Evolutionary conservation across 768 basidiomycete species (phyloP), one percentile per base, ranked within the genome.

Genomic region (Lactifluus pinguis): DNA sequence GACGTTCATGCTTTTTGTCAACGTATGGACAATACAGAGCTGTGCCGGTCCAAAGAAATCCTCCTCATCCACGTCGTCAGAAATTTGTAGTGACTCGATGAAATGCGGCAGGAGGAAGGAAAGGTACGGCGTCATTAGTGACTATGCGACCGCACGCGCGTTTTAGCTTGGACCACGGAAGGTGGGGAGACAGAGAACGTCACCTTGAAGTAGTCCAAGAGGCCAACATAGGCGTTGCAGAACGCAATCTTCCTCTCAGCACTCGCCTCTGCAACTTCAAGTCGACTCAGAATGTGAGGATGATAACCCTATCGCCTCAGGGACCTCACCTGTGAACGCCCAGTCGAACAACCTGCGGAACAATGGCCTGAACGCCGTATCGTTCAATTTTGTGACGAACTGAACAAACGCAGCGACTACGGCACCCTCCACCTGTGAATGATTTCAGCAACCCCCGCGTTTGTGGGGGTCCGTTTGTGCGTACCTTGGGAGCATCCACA

Each of bases 261-360:
- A 15, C 69, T 67, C 32, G 65, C 63, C 36, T 72, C 70, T n/a
- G 67, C 55, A 29, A 65, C 65, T 36, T 60, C n/a, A 57, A 19
- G 64, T 64, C 49, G 36, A 42, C 13, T 38, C 29, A 55, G 38
- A 15, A 47, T 47, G 51, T 6, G 41, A 15, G 29, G 30, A 15
- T 19, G 2, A 21, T 39, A 30, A n/a, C 2, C 10, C 44, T 25
- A 7, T 32, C 29, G 29, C 9, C 13, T 39, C 14, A 10, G 19
- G 3, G 6, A 44, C 9, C 15, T 52, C 47, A 59, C 77, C 76
- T 1, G 79, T 80, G 67, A 94, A 94, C 0, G 93, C 93, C 97
- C 97, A 99, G 70, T 99, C 97, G 68, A 91, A 93, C 59, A 95
- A 72, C 56, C 86, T 85, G 57, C 93, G 84, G 81, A 98, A 95